Evolutionary conservation across 2,329 filamentous ascomycete species (phyloP).

Genomic region (Stemphylium beticola): DNA sequence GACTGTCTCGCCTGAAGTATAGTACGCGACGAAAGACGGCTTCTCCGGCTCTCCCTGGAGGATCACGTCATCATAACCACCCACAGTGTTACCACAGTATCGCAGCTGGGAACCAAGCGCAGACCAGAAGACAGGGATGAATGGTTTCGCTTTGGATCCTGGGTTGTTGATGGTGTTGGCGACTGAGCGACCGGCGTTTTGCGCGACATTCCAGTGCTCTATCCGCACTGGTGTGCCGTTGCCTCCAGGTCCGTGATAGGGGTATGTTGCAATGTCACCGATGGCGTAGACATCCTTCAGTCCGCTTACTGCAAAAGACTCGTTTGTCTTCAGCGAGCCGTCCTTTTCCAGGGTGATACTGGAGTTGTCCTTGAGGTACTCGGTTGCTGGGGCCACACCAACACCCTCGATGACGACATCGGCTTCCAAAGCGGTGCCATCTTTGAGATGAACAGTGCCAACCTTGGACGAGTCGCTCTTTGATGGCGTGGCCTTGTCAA

Average conservation of each 20-base stretch:
- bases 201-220: constrained; percentile 98
- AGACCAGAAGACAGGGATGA: constrained; percentile 97
- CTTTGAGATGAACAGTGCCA: constrained; percentile 80
- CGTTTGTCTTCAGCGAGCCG: constrained; percentile 83
- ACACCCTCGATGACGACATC: constrained; percentile 92
- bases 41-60: constrained; percentile 73
- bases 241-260: constrained; percentile 88
- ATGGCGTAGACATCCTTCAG: constrained; percentile 87
- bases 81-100: constrained; percentile 86
- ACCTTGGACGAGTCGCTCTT: constrained; percentile 72
- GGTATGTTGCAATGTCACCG: constrained; percentile 93
- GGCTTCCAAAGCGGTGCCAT: constrained; percentile 81
- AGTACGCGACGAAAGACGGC: constrained; percentile 87
- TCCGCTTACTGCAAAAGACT: constrained; percentile 76
- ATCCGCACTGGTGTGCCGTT: constrained; percentile 77
- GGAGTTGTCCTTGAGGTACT: constrained; percentile 76
- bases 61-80: constrained; percentile 86
- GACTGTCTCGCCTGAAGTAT: constrained; percentile 82
- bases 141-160: constrained; percentile 67
- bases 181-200: constrained; percentile 84
- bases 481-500: constrained; percentile 82
- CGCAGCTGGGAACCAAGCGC: constrained; percentile 86
- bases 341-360: constrained; percentile 76
- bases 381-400: constrained; percentile 84
- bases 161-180: constrained; percentile 78